phyloP scores from a whole-genome alignment of 306 rosid genomes.

The Fagus crenata region DNA sequence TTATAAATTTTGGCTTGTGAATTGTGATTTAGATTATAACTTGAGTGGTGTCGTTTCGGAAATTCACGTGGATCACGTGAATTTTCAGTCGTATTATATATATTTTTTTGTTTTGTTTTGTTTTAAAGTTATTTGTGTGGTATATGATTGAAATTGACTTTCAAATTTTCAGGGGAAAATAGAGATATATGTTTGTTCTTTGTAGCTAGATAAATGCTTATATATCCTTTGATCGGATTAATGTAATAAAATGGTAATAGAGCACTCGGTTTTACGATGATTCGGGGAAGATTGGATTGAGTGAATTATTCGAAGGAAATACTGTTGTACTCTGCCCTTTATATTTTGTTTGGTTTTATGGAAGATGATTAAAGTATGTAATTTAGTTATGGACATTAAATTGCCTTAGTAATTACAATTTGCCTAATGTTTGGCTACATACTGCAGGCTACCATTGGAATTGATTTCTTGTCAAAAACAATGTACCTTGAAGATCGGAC shows the following conservation, averaged over 20 bases:
- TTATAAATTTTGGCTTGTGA: background rate
- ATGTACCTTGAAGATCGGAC: constrained; percentile 99
- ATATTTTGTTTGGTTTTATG: background rate
- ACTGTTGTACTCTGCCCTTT: background rate
- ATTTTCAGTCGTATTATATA: no score
- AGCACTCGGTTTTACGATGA: background rate
- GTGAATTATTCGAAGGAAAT: background rate
- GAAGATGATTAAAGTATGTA: background rate
- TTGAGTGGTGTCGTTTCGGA: background rate
- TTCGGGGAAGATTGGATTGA: background rate
- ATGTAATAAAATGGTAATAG: background rate
- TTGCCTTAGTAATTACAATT: constrained; percentile 16
- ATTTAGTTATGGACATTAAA: background rate
- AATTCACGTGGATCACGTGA: background rate
- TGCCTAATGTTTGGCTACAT: constrained; percentile 21
- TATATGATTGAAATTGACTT: background rate
- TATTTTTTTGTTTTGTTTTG: background rate
- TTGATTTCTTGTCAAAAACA: constrained; percentile 93
- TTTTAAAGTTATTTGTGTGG: background rate
- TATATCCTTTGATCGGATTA: background rate
- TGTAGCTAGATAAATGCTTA: background rate
- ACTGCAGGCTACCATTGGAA: constrained; percentile 94
- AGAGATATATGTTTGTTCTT: background rate
- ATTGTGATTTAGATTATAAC: background rate
- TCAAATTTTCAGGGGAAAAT: background rate